Conservation (phyloP, 176 grass and related monocot genomes). For the Zoysia pacifica region DNA sequence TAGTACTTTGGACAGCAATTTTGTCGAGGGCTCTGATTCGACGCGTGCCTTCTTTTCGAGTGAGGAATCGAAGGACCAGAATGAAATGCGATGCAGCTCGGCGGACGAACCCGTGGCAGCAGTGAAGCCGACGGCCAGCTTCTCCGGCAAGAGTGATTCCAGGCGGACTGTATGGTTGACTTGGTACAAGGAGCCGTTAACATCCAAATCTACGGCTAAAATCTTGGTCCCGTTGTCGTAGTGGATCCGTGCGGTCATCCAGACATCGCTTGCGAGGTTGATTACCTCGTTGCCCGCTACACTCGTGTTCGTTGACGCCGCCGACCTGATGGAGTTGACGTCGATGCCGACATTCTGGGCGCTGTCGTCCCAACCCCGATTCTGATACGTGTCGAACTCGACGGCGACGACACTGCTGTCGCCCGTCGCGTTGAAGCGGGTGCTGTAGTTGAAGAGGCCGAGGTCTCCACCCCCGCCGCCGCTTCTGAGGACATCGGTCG, state of each 20-base stretch:
- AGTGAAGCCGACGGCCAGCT: constrained; percentile 12
- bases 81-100: background rate
- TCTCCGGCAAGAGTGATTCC: background rate
- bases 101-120: background rate
- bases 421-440: background rate
- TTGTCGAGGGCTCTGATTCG: background rate
- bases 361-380: background rate
- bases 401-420: background rate
- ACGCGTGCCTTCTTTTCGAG: background rate
- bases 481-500: background rate
- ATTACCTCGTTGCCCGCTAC: no score
- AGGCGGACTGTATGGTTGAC: background rate
- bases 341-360: constrained; percentile 23
- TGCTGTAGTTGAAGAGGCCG: constrained; percentile 9
- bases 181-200: background rate
- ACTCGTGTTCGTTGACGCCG: background rate
- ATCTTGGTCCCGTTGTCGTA: no score
- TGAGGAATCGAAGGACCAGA: constrained; percentile 3
- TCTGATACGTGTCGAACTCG: background rate
- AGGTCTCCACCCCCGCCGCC: background rate
- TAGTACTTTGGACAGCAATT: background rate
- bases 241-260: no score
- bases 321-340: constrained; percentile 24
- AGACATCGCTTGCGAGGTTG: no score
- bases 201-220: no score